A percentile compares a stretch with the other conserved stretches of the same genome.
Evolutionary conservation across 495 filamentous ascomycete species (phyloP).

Genomic region (Recurvomyces mirabilis): DNA sequence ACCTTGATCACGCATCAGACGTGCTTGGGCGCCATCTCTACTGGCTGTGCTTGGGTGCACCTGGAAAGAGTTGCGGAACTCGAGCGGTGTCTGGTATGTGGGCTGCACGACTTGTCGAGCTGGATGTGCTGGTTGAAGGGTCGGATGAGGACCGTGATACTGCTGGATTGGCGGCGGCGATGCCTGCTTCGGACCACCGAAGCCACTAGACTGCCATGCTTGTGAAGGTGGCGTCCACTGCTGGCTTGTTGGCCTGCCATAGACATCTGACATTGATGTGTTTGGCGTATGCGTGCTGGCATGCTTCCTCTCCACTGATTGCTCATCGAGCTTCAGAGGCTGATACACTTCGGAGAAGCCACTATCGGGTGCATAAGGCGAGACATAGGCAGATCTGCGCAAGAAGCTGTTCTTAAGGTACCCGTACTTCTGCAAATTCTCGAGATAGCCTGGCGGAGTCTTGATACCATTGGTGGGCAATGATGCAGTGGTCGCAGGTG

Average conservation of each 20-base stretch:
- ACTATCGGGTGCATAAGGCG: slow-evolving; percentile 25
- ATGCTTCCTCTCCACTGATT: neutral
- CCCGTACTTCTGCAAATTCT: slow-evolving; percentile 29
- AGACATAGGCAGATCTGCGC: slow-evolving; percentile 27
- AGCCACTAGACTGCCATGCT: slow-evolving; percentile 7
- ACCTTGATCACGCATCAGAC: slow-evolving; percentile 13
- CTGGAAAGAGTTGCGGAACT: slow-evolving; percentile 17
- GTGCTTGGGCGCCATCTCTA: slow-evolving; percentile 16
- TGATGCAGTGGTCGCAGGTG: slow-evolving; percentile 15
- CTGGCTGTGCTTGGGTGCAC: slow-evolving; percentile 10
- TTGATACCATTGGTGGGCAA: slow-evolving; percentile 5
- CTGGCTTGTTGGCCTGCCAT: neutral
- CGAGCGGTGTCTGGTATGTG: slow-evolving; percentile 14
- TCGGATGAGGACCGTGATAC: neutral
- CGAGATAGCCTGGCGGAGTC: slow-evolving; percentile 22
- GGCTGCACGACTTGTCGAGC: slow-evolving; percentile 3
- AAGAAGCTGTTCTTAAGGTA: slow-evolving; percentile 31
- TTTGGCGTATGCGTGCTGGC: slow-evolving; percentile 8
- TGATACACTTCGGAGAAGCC: slow-evolving; percentile 27
- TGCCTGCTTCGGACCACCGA: neutral
- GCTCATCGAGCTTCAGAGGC: slow-evolving; percentile 5
- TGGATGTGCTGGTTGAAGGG: too few species aligned
- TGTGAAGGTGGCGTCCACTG: slow-evolving; percentile 22
- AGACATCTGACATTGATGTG: neutral
- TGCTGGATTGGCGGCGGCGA: slow-evolving; percentile 4